Base-by-base conservation (phyloP, 2,329 filamentous ascomycete species). In the Phoma sp. region DNA sequence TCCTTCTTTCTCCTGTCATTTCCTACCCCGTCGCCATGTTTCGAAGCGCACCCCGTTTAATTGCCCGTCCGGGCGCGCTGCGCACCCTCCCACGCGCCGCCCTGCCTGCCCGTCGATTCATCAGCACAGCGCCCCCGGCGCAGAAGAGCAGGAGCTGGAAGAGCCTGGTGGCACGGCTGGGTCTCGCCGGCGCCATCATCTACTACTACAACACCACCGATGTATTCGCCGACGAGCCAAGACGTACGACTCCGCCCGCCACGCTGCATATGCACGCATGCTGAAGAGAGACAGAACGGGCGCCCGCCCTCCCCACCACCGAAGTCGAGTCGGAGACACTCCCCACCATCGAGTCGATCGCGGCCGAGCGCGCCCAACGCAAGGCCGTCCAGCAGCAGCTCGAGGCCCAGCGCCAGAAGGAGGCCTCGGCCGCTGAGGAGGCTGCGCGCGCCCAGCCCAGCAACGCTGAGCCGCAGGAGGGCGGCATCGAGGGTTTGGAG, bases 171-270 rank as follows among this genome's bases (percentile, higher is more conserved):
- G 74, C 85, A 68, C 85, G 94, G 80, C 89, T 92, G 85, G 91
- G 87, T 62, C 73, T 95, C 51, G 93, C 91, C 0, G 82, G 81
- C 55, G 91, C 84, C 19, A 87, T 88, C 40, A 79, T 98, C 44
- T 99, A 98, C 80, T 97, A 91, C 77, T 99, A 98, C 77, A 96
- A 92, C 80, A 97, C 92, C 7, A 94, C 89, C 70, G 85, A 87
- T 49, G 82, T 92, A 21, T 98, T 98, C 76, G 90, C 92, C 15
- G 91, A 97, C 68, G 89, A 96, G 76, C 85, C 87, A 32, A 77
- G 84, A 65, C 84, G 92, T 96, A 84, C 64, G 89, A 48, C 29
- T 21, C 10, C 10, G 7, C 10, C n/a, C 17, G 25, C 10, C 13
- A 40, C 15, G 38, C 12, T 40, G 19, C 6, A 40, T 4, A 25